Base-by-base conservation (phyloP, 169 alveolate genomes). In the Plasmodium gaboni region DNA sequence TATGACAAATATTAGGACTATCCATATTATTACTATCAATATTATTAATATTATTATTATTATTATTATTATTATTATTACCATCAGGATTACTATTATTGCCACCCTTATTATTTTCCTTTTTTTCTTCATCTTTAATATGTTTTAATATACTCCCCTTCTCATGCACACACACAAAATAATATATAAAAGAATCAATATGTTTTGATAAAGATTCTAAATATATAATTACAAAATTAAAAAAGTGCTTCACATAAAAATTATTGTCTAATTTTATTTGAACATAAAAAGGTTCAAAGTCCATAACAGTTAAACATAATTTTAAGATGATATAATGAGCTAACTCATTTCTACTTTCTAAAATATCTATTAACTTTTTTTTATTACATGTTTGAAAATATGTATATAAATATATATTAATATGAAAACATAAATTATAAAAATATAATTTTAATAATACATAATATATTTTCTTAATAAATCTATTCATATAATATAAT, bases 301-400 rank as follows among this genome's bases (percentile, higher is more conserved):
- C 92, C 48, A 86, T 86, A 46, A 86, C 8, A 6, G 61, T 44
- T 38, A 86, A 53, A 86, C 92, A 86, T 38, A 86, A 69, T n/a
- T 32, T 48, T 61, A 86, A 53, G 53, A 86, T n/a, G 2, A 86
- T 59, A 2, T 69, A 61, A 64, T 86, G 92, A 12, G 70, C 46
- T 13, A 86, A 38, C 22, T 86, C 87, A 26, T 73, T 64, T 64
- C 70, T 86, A 51, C 38, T 51, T 59, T 86, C 76, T 32, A 86
- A 4, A n/a, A 83, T 57, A 51, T 22, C 70, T 53, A 59, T 9
- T 42, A 53, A 17, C 26, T 86, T 87, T 28, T 86, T 70, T 24
- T 71, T 42, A 38, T 86, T 59, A 51, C 92, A 86, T 12, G 60
- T 17, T n/a, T 19, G 24, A 50, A 70, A 86, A 73, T 70, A 69